Evolutionary conservation across 176 grass and related monocot species (phyloP), one percentile per base, ranked within the genome.

Genomic region (Lolium perenne): DNA sequence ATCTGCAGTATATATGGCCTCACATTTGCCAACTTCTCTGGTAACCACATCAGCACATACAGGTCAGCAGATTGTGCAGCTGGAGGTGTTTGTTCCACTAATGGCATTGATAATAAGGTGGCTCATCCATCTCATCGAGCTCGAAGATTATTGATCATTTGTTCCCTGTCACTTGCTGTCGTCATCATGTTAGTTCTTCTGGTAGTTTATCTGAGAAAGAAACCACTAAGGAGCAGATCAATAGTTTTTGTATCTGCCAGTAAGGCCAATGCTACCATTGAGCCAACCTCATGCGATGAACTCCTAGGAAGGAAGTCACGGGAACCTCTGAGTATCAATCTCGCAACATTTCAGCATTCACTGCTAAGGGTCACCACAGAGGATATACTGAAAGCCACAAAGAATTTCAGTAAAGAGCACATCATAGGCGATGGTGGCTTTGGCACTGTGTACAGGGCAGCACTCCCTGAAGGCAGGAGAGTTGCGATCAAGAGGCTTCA

Each of bases 371-470:
- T 99, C 71, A 99, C 97, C 7, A 78, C 86, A 23, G 86, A 89
- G 59, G 97, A 99, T 76, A 96, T 99, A 77, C 77, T 96, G 85
- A 94, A 90, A 91, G 94, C 97, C 50, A 99, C 97, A 7, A 91
- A 89, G 38, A 99, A 95, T 86, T 96, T 96, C 85, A 99, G 94
- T 79, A 99, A 96, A 83, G 88, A 90, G 23, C 94, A 94, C 77
- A 96, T 96, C 74, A 90, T 94, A 81, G 97, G 97, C 6, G 94
- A 99, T 70, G 97, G 94, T 83, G 97, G 97, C 68, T 96, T 96
- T 46, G 97, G 97, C 76, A 96, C 92, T 71, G 97, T 99, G 43
- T 99, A 96, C 54, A 96, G 81, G 66, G 94, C 94, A 80, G 84
- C 85, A 29, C 90, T 99, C 49, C 79, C 91, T 68, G 92, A 92